Percentiles rank a stretch among this genome's conserved stretches.
Evolutionary conservation across 176 grass and related monocot species (phyloP).

Genomic region (Oryza officinalis): DNA sequence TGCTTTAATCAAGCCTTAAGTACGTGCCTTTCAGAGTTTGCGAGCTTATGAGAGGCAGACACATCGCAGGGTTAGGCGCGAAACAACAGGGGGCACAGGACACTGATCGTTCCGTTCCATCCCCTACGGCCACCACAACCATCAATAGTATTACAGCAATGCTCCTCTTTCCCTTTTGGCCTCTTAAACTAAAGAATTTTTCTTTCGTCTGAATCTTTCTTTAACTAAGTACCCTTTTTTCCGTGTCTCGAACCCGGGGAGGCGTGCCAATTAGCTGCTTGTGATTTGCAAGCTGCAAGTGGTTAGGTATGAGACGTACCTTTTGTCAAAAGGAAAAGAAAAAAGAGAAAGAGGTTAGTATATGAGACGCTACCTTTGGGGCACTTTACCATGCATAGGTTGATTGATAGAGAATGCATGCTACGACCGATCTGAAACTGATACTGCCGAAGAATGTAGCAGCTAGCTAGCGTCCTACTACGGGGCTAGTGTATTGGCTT

Average conservation of each 20-base stretch:
- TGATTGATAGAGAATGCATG: not conserved
- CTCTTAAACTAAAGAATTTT: not conserved
- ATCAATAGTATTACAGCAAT: too few relatives aligned
- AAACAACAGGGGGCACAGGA: not conserved
- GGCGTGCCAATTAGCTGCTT: not conserved
- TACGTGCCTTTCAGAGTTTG: not conserved
- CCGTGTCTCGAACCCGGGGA: not conserved
- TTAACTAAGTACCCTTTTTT: not conserved
- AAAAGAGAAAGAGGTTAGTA: too few relatives aligned
- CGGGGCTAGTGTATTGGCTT: too few relatives aligned
- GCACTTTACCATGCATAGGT: not conserved
- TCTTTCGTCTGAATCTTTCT: not conserved
- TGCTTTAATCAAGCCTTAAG: not conserved
- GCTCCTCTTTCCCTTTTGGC: not conserved
- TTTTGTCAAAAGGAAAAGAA: not conserved
- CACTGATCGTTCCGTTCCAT: not conserved
- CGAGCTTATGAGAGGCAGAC: not conserved
- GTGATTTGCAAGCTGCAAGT: not conserved
- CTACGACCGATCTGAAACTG: not conserved
- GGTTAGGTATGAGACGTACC: not conserved
- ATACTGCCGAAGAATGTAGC: not conserved
- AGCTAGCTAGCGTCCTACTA: not conserved
- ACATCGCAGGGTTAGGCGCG: slow-evolving; percentile 23
- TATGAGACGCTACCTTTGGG: not conserved
- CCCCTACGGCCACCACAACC: not conserved